Evolutionary conservation across 2,329 filamentous ascomycete genomes (phyloP), one percentile per base, ranked within the genome.

Genomic region (Colletotrichum salicis): DNA sequence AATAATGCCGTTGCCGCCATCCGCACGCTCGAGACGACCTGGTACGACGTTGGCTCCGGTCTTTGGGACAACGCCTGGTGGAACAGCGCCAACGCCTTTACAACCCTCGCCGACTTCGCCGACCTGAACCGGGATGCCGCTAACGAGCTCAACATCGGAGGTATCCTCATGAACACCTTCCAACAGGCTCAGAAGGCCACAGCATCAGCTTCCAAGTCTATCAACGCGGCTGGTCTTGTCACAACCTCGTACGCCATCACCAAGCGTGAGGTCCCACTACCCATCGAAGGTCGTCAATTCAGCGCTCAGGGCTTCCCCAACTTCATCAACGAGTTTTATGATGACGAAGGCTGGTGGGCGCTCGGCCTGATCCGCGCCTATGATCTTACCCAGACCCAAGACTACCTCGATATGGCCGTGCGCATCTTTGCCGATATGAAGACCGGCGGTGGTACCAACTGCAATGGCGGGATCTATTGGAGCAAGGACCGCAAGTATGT

Each of bases 1-100:
- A 73, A 74, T 15, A 75, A 81, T 64, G 76, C 84, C 4, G 75
- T 77, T 4, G 65, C 75, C 19, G 80, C 81, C 6, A 81, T 84
- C 52, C 74, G 81, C 45, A 78, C 84, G 6, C 83, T 93, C 1
- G 90, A 92, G 75, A 71, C 75, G 3, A 74, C 79, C 19, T 93
- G 89, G 87, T 93, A 93, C 79, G 87, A 91, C 76, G 69, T 80
- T 3, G 76, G 78, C 5, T 89, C 85, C 1, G 92, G 92, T 4
- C 82, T 93, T 13, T 94, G 90, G 90, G 81, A 89, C 66, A 86
- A 87, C 0, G 86, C 87, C 8, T 94, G 92, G 92, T 94, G 92
- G 92, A 93, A 94, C 77, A 87, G 87, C 64, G 92, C 88, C 56
- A 94, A 93, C 77, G 86, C 86, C 69, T 82, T 94, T 71, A 92